These are phyloP conservation scores for Sclerotinia sclerotiorum DNA, from an alignment of 2,329 filamentous ascomycete species.

Conservation along the genomic window DNA sequence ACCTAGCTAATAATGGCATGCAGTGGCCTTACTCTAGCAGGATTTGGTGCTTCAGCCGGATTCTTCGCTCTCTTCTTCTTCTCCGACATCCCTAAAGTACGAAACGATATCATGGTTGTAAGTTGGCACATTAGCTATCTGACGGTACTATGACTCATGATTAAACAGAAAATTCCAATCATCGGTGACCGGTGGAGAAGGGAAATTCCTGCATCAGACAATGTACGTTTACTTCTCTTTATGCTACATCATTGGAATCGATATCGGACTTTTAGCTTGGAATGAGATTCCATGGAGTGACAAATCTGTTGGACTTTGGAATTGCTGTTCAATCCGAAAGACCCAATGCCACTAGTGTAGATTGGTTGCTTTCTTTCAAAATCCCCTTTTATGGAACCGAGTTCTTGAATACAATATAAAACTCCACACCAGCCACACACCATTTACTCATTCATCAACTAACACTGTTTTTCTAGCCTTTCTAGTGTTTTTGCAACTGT, in stretches of 20 bases:
- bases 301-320: neutral
- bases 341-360: conserved; percentile 2
- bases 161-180: conserved; percentile 54
- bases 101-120: conserved; percentile 60
- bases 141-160: conserved; percentile 17
- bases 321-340: neutral
- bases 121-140: conserved; percentile 27
- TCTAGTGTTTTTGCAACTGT: conserved; percentile 15
- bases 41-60: conserved; percentile 57
- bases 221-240: conserved; percentile 49
- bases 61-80: conserved; percentile 59
- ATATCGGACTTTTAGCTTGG: no score
- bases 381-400: neutral
- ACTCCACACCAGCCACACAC: neutral
- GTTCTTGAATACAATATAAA: neutral
- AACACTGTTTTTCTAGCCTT: conserved; percentile 12
- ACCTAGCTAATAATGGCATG: conserved; percentile 22
- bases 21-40: conserved; percentile 54
- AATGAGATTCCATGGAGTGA: neutral
- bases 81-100: conserved; percentile 61
- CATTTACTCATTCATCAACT: neutral
- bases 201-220: conserved; percentile 59
- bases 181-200: conserved; percentile 53
- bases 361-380: neutral
- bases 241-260: neutral